Evolutionary conservation across 306 rosid genomes (phyloP), one percentile per base, ranked within the genome.

Genomic region (Cucurbita moschata): DNA sequence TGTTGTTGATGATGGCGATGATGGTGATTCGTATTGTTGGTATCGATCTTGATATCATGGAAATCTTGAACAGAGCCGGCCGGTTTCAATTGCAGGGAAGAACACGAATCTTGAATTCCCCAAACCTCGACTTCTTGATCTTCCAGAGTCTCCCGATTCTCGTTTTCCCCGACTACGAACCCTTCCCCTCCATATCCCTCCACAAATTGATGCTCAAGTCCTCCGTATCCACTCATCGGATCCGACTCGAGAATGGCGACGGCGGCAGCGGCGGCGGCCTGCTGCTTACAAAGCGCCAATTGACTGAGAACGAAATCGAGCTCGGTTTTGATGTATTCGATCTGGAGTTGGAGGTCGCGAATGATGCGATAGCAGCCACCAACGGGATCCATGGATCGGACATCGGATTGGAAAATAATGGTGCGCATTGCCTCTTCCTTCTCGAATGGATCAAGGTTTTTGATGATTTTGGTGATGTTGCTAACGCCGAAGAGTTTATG

Each of bases 401-500:
- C 79, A 2, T 90, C 96, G 1, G 98, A 80, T 49, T 93, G 86
- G 61, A 21, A 82, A 0, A 88, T 78, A 44, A 93, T 83, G 43
- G 92, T 74, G 0, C 62, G 39, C 89, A 88, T 88, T 54, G 97
- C 91, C 0, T 50, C 30, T 3, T 87, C 87, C 21, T 81, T 76
- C 0, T 62, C n/a, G 0, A 2, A 30, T 0, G 77, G 88, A 0
- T 71, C 70, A 0, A 90, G 86, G 1, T 71, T 39, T 10, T 82
- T 80, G 38, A 90, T 76, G 75, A 83, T 78, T 30, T 83, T 87
- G 19, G 80, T 85, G 51, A 93, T 87, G 77, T 85, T 88, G 42
- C 92, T 85, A 3, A 93, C 97, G 0, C 98, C 98, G 5, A 93
- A 93, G 18, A 93, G 75, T 62, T 83, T 86, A 57, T 86, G 98